Evolutionary conservation across 148 eudicot species (phyloP).

Genomic region (Dianthus caryophyllus): DNA sequence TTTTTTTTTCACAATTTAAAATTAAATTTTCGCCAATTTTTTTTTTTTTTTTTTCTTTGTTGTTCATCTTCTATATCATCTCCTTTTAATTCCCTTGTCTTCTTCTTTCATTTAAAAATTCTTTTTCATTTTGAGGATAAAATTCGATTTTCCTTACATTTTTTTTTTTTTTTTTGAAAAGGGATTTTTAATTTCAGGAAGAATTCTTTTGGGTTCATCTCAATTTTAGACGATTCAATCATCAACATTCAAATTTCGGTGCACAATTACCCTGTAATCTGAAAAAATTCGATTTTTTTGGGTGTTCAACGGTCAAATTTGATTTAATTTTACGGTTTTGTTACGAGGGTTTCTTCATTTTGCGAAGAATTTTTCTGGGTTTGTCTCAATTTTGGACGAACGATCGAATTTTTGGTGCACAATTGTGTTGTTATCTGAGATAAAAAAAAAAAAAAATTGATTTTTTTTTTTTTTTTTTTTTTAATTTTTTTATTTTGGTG

Average conservation of each 20-base stretch:
- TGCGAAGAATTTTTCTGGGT: slow-evolving; percentile 15
- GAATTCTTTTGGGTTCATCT: slow-evolving; percentile 23
- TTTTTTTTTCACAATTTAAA: not conserved
- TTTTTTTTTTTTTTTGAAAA: too few species aligned
- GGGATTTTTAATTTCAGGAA: slow-evolving; percentile 12
- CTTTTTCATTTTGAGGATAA: not conserved
- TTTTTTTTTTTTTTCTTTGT: not conserved
- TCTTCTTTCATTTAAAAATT: not conserved
- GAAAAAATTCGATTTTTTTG: not conserved
- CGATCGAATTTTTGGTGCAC: not conserved
- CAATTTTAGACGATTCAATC: slow-evolving; percentile 10
- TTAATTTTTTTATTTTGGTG: too few species aligned
- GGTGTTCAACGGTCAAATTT: slow-evolving; percentile 9
- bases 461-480: too few species aligned
- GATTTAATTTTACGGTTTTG: not conserved
- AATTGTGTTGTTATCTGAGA: not conserved
- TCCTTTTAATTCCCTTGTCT: slow-evolving; percentile 12
- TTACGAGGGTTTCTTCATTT: slow-evolving; percentile 19
- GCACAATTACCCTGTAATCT: not conserved
- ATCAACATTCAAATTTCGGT: slow-evolving; percentile 1
- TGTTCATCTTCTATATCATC: slow-evolving; percentile 10
- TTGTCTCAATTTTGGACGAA: slow-evolving; percentile 12
- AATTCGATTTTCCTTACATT: not conserved
- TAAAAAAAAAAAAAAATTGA: not conserved
- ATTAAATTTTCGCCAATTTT: not conserved